These are phyloP conservation scores for Elsinoe fawcettii DNA, from an alignment of 2,329 filamentous ascomycete genomes.

Conservation along the genomic window DNA sequence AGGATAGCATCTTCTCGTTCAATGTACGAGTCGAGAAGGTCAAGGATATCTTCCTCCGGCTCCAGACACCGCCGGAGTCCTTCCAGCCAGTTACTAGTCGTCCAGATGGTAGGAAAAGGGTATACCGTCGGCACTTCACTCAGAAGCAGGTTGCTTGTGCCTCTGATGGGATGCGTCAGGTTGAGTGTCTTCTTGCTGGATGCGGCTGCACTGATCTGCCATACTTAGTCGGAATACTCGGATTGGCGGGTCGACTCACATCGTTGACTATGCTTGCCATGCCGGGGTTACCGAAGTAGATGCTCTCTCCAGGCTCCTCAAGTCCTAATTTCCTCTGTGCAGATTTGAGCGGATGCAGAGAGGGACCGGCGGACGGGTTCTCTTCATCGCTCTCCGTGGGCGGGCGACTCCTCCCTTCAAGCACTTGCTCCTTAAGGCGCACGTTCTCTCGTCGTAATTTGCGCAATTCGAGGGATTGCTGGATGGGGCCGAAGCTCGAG, in stretches of 20 bases:
- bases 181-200: not conserved
- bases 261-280: conserved; percentile 42
- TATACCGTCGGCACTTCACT: conserved; percentile 30
- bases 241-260: conserved; percentile 25
- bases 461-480: conserved; percentile 42
- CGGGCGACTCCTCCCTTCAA: conserved; percentile 24
- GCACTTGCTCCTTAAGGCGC: conserved; percentile 36
- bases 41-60: conserved; percentile 31
- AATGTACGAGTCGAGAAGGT: conserved; percentile 37
- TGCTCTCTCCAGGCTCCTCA: conserved; percentile 36
- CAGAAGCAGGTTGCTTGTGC: not conserved
- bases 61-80: conserved; percentile 35
- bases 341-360: conserved; percentile 24
- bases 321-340: conserved; percentile 33
- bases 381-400: conserved; percentile 33
- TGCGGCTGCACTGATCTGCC: not conserved
- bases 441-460: conserved; percentile 41
- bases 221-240: not conserved
- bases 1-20: conserved; percentile 37
- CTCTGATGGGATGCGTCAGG: not conserved
- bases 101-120: conserved; percentile 40
- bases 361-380: conserved; percentile 21
- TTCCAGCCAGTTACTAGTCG: conserved; percentile 29
- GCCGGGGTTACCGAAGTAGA: conserved; percentile 45
- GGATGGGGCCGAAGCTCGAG: conserved; percentile 39